Evolutionary conservation across 345 rosid species (phyloP), one percentile per base, ranked within the genome.

Genomic region (Hibiscus mutabilis): DNA sequence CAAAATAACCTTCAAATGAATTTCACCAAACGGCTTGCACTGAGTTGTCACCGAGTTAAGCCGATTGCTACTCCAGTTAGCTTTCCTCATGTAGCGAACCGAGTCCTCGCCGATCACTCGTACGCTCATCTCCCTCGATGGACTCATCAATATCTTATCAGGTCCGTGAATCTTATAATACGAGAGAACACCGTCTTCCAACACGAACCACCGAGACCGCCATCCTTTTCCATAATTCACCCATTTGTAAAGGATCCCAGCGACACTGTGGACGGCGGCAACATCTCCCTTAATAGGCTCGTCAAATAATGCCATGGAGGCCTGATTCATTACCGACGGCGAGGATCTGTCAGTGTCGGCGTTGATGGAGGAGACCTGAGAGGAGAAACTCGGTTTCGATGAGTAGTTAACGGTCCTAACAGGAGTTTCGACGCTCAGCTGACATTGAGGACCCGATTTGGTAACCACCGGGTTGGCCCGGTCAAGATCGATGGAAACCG

Each of bases 161-260:
- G 99, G 97, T 64, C 99, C 99, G 51, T 88, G 99, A 75, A 92
- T 83, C 79, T 95, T 95, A 49, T 92, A 92, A 73, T 89, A 95
- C 60, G 97, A 95, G 25, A 71, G 67, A 16, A 71, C 74, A 12
- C 74, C 74, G 21, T 66, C 69, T 65, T 65, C 96, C 2, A 95
- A 88, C 75, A 84, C 86, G 61, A 95, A 90, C 98, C 99, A 95
- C 72, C 99, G 78, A 19, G 90, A 77, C 77, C 87, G 83, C 99
- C 98, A 95, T 12, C 99, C 96, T 78, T 89, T 95, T 24, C 99
- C 98, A 69, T 95, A 95, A 79, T 95, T 89, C 37, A 89, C 96
- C 99, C 99, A 95, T 79, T 95, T 95, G 81, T 92, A 88, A 73
- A 95, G 82, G 57, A 95, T 86, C 82, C 99, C 98, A 0, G 85